A percentile compares a stretch with the other conserved stretches of the same genome.
Conservation (phyloP, 345 rosid species). For the Mercurialis annua region DNA sequence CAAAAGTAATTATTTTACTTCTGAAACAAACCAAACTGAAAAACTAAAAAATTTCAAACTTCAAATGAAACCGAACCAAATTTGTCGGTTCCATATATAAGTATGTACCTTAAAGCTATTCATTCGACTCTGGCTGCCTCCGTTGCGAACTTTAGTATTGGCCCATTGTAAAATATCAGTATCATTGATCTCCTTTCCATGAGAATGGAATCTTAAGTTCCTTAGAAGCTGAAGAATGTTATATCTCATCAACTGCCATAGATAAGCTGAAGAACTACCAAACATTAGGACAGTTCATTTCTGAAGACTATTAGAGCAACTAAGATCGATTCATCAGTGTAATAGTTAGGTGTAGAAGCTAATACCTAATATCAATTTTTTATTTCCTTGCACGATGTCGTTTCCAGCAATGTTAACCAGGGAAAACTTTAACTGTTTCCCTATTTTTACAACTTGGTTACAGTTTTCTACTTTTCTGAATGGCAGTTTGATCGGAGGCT, state of each 20-base stretch:
- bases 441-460: constrained; percentile 90
- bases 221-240: constrained; percentile 89
- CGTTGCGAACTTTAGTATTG: constrained; percentile 60
- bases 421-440: constrained; percentile 93
- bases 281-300: background rate
- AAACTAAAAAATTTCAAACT: too few relatives aligned
- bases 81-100: too few relatives aligned
- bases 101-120: constrained; percentile 90
- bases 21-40: too few relatives aligned
- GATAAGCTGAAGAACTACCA: constrained; percentile 53
- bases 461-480: constrained; percentile 97
- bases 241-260: constrained; percentile 97
- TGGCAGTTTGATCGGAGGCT: constrained; percentile 93
- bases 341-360: constrained; percentile 10
- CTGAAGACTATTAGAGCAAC: background rate
- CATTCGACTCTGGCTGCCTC: constrained; percentile 74
- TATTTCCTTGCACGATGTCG: constrained; percentile 92
- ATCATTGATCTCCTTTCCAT: constrained; percentile 82
- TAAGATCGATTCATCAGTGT: background rate
- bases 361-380: constrained; percentile 83
- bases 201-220: constrained; percentile 86
- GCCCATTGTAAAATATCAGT: constrained; percentile 93
- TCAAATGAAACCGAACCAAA: too few relatives aligned
- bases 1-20: too few relatives aligned
- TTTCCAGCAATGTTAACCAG: constrained; percentile 94